These are phyloP conservation scores for Paracorniculantispora psalliotae DNA, from an alignment of 2,329 filamentous ascomycete species.

Conservation along the genomic window DNA sequence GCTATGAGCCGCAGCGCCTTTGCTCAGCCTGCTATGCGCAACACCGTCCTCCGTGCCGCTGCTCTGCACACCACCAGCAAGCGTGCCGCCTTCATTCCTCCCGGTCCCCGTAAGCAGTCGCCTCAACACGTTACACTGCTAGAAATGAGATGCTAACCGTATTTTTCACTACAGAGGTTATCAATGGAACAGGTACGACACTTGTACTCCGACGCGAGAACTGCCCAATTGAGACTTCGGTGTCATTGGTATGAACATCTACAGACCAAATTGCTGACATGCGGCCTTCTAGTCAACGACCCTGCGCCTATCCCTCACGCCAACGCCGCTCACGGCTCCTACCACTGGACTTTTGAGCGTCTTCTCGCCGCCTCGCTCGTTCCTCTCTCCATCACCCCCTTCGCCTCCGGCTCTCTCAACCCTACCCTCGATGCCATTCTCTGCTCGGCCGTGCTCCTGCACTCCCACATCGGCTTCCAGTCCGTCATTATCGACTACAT, in stretches of 20 bases:
- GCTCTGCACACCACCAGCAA: conserved; percentile 82
- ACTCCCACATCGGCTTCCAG: conserved; percentile 96
- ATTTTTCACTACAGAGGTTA: conserved; percentile 56
- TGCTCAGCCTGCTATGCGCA: conserved; percentile 31
- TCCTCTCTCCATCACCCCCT: conserved; percentile 83
- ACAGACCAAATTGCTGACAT: conserved; percentile 5
- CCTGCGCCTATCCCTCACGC: conserved; percentile 68
- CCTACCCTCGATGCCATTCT: conserved; percentile 82
- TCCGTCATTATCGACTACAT: conserved; percentile 89
- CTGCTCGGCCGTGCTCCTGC: conserved; percentile 76
- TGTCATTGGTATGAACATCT: background rate
- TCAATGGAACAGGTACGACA: conserved; percentile 67
- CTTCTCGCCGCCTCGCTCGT: conserved; percentile 74
- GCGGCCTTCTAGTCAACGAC: conserved; percentile 66
- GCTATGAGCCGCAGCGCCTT: conserved; percentile 35
- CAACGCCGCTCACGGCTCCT: conserved; percentile 80
- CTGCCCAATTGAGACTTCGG: background rate
- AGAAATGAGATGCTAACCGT: background rate
- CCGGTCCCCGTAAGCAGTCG: conserved; percentile 69
- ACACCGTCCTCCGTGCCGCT: conserved; percentile 46
- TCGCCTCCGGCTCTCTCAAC: conserved; percentile 87
- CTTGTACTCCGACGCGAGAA: background rate
- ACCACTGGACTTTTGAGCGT: conserved; percentile 98
- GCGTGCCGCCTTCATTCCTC: conserved; percentile 74
- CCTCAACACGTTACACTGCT: background rate